Base-by-base conservation (phyloP, 2,329 filamentous ascomycete species). In the Beauveria sp. region DNA sequence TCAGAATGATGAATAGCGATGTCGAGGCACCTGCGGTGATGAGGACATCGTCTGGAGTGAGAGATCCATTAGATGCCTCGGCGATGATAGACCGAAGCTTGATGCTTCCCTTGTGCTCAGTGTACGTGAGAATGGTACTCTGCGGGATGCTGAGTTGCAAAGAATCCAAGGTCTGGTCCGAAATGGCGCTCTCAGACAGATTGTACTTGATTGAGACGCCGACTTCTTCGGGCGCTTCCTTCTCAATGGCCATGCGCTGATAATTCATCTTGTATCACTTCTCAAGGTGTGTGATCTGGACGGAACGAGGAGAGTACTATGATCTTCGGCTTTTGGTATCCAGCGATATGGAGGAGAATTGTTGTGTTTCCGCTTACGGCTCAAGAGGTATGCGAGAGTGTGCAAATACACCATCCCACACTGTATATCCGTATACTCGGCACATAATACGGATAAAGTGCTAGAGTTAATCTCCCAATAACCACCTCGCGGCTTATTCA, bases 161-260 rank as follows among this genome's bases (percentile, higher is more conserved):
- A 16, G 61, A 63, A 0, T 63, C 46, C 1, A 69, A 46, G n/a
- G 59, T 66, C 50, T 67, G 66, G 43, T 68, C 67, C 6, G 65
- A 54, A 47, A 69, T 63, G 42, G 65, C 64, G 49, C 66, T 69
- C 47, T 69, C 68, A 3, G 66, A 67, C 8, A 69, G 63, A 40
- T 68, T 69, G 59, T 65, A 65, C 24, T 65, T 64, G 61, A 69
- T 68, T 28, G 60, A 60, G 58, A 61, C 61, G 8, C 67, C 67
- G 18, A 65, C 64, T 55, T 69, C 67, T 42, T 69, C 67, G 0
- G 66, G 67, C 1, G 66, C 66, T 42, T 68, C 67, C 14, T 65
- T 65, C 55, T 69, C 67, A 54, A 69, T 68, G 22, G 65, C 51
- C 65, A 68, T 69, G 26, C 67, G 67, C 51, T 60, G 43, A 46